phyloP scores from a whole-genome alignment of 2,329 filamentous ascomycete species.

The Fusarium armeniacum region DNA sequence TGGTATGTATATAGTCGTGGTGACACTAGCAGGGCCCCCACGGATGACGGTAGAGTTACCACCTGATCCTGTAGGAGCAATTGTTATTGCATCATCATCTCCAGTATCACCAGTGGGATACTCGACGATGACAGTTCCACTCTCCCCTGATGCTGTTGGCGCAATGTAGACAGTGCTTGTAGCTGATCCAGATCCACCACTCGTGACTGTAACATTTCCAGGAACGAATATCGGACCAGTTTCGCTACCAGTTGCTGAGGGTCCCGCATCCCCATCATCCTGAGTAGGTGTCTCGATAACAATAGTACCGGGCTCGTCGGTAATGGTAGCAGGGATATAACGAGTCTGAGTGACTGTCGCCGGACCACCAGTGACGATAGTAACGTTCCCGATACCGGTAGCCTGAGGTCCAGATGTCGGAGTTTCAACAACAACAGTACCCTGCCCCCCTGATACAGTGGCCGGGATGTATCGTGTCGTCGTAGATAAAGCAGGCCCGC shows the following conservation, averaged over 20 bases:
- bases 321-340: slow-evolving; percentile 10
- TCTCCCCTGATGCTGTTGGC: not conserved
- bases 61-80: not conserved
- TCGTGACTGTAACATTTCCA: slow-evolving; percentile 17
- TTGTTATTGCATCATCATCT: not conserved
- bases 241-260: not conserved
- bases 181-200: slow-evolving; percentile 8
- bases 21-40: not conserved
- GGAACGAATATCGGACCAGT: not conserved
- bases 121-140: slow-evolving; percentile 16
- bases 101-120: slow-evolving; percentile 12
- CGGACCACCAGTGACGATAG: slow-evolving; percentile 12
- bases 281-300: slow-evolving; percentile 15
- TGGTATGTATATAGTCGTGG: slow-evolving; percentile 12
- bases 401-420: slow-evolving; percentile 19
- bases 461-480: slow-evolving; percentile 9
- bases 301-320: slow-evolving; percentile 16
- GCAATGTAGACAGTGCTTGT: slow-evolving; percentile 10
- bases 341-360: slow-evolving; percentile 7
- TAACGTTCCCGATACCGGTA: slow-evolving; percentile 18
- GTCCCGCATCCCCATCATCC: not conserved
- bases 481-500: not conserved
- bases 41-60: slow-evolving; percentile 11
- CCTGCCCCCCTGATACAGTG: slow-evolving; percentile 3
- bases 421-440: slow-evolving; percentile 26